These are phyloP conservation scores for Trichoderma koningii DNA, from an alignment of 2,329 filamentous ascomycete species.

Conservation along the genomic window DNA sequence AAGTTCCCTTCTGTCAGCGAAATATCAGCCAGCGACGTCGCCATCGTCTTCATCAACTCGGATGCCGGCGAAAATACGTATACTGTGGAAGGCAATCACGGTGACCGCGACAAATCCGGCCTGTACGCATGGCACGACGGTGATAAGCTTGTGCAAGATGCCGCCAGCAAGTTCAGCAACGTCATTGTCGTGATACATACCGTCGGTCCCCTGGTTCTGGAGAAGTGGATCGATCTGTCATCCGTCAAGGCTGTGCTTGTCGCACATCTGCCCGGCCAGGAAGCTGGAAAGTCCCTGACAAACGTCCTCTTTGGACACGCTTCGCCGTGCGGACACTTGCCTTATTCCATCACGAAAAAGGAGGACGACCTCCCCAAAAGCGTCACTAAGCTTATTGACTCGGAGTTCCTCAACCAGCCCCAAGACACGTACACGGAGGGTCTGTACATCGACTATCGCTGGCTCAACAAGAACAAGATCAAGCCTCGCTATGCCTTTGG, in stretches of 20 bases:
- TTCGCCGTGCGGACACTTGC: conserved; percentile 77
- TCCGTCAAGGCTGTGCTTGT: conserved; percentile 77
- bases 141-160: conserved; percentile 71
- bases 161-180: conserved; percentile 56
- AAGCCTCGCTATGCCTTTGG: conserved; percentile 83
- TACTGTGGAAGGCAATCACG: conserved; percentile 59
- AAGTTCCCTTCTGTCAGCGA: conserved; percentile 40
- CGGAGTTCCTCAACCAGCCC: conserved; percentile 60
- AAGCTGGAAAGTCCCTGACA: conserved; percentile 78
- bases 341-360: conserved; percentile 80
- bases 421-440: conserved; percentile 85
- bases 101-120: conserved; percentile 70
- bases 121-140: conserved; percentile 72
- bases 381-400: conserved; percentile 48
- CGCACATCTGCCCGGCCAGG: conserved; percentile 84
- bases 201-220: conserved; percentile 79
- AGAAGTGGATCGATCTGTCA: conserved; percentile 76
- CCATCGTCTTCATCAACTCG: conserved; percentile 83
- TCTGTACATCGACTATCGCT: conserved; percentile 84
- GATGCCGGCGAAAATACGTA: conserved; percentile 81
- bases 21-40: conserved; percentile 58
- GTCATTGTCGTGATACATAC: conserved; percentile 86
- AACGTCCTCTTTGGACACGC: conserved; percentile 78
- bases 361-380: conserved; percentile 70
- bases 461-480: conserved; percentile 77